Base-by-base conservation (phyloP, 2,329 filamentous ascomycete species). In the Nothophaeocryptopus gaeumannii region DNA sequence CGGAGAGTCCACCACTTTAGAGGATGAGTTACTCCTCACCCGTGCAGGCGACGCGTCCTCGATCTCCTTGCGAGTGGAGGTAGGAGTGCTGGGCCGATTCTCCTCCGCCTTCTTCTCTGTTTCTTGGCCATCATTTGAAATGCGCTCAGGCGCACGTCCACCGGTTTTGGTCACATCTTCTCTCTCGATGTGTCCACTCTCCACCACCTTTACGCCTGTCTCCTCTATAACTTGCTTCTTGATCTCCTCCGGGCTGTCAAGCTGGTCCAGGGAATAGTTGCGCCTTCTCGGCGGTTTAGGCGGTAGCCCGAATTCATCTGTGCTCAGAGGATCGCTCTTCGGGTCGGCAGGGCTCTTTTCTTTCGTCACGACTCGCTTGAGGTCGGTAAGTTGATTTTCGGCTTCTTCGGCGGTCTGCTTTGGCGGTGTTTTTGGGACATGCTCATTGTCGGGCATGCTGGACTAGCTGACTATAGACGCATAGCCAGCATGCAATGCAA, bases 271-370 rank as follows among this genome's bases (percentile, higher is more conserved):
- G 9, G 53, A 56, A 39, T 62, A 63, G 2, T 55, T 50, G 44
- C 65, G 56, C 50, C 61, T 63, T 41, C 62, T 53, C 5, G 62
- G 55, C 45, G 62, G 62, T 45, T 60, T 61, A n/a, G 67, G 54
- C 13, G 67, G 66, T 30, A 71, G 53, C 5, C 68, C 69, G 50
- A 70, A 71, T 48, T 71, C 69, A 44, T 71, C 68, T 7, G 66
- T 58, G 29, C 56, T 60, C 8, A 61, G 56, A 13, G 60, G 51
- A 35, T 65, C 56, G n/a, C 53, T 35, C 38, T 58, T 55, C 8
- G 59, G 52, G 43, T 57, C 54, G 45, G 59, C 51, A 4, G 20
- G 20, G 13, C 49, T 39, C 36, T 53, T 53, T 38, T 55, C 51
- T 39, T 55, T 55, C 11, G 50, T 55, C 15, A 48, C 40, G 16